Base-by-base conservation (phyloP, 2,329 filamentous ascomycete species). In the Coniochaeta hoffmannii region DNA sequence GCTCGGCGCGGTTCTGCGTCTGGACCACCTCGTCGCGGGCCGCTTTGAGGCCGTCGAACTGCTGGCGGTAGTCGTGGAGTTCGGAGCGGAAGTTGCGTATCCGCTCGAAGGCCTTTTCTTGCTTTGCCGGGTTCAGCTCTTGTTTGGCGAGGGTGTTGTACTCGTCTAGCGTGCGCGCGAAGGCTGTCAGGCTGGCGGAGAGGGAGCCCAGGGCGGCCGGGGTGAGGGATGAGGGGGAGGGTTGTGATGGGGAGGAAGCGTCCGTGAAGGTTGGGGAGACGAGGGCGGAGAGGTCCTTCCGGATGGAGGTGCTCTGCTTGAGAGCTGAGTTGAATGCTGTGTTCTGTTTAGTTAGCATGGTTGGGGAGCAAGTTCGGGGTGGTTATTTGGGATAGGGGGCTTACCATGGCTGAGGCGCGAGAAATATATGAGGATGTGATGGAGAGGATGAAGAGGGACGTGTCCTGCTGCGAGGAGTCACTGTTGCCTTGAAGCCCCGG, bases 101-200 rank as follows among this genome's bases (percentile, higher is more conserved):
- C 46, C 94, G 84, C 67, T 95, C 90, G 60, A 84, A 79, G 1
- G 93, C 94, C 67, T 97, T 96, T 58, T 94, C 87, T 63, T 96
- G 89, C 73, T 97, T 99, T 57, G 89, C 87, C 4, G 88, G 82
- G 56, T 96, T 92, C 31, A 96, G 83, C 71, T 99, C 94, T 65
- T 93, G 89, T 61, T 89, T 89, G 1, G 92, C 88, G 30, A 96
- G 83, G 55, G 82, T 81, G 65, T 88, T 84, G 76, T 99, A 99
- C 68, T 97, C 92, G 73, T 97, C 92, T 61, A 99, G 80, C 1
- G 90, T 96, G 58, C 94, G 90, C 50, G 88, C 83, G 70, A 99
- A 91, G 57, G 91, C 85, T 0, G 74, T 73, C 9, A 77, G 63
- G 8, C 88, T 88, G 32, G 87, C 87, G 4, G 87, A 87, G 63